Conservation (phyloP, 108 stramenopile species). For the Cyclotella kingstonii region DNA sequence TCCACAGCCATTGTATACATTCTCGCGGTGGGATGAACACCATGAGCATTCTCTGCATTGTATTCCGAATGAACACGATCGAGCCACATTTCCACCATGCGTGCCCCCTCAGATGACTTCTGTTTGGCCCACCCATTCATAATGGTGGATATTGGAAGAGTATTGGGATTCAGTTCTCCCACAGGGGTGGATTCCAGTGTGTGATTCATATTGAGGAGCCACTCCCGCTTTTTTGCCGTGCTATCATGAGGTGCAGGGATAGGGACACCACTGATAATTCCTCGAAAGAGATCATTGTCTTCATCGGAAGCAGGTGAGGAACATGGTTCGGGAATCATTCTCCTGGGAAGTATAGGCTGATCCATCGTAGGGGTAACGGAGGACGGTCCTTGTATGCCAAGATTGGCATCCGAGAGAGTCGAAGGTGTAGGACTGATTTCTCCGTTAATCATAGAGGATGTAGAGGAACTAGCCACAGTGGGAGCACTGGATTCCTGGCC, state of each 20-base stretch:
- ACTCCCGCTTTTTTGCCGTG: slow-evolving; percentile 68
- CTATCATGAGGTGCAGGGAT: slow-evolving; percentile 47
- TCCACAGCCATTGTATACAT: slow-evolving; percentile 89
- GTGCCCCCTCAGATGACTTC: slow-evolving; percentile 73
- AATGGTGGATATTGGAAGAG: slow-evolving; percentile 63
- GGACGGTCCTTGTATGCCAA: not conserved
- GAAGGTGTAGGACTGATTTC: slow-evolving; percentile 6
- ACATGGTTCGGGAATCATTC: slow-evolving; percentile 31
- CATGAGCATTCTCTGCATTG: slow-evolving; percentile 60
- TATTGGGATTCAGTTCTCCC: slow-evolving; percentile 69
- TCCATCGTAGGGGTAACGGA: slow-evolving; percentile 5
- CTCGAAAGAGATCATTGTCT: slow-evolving; percentile 10
- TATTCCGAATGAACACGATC: slow-evolving; percentile 66
- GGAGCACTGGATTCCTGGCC: slow-evolving; percentile 2
- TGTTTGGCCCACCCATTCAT: slow-evolving; percentile 90
- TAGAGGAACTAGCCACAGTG: not conserved
- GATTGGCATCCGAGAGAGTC: not conserved
- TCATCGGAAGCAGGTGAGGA: slow-evolving; percentile 10
- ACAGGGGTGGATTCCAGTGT: slow-evolving; percentile 61
- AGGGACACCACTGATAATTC: slow-evolving; percentile 32
- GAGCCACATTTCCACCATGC: slow-evolving; percentile 83
- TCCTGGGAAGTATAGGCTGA: slow-evolving; percentile 39
- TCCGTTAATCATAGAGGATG: slow-evolving; percentile 1
- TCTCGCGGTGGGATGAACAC: slow-evolving; percentile 61
- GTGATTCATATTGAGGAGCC: slow-evolving; percentile 82